Evolutionary conservation across 176 grass and related monocot species (phyloP), one percentile per base, ranked within the genome.

Genomic region (Microstegium vimineum): DNA sequence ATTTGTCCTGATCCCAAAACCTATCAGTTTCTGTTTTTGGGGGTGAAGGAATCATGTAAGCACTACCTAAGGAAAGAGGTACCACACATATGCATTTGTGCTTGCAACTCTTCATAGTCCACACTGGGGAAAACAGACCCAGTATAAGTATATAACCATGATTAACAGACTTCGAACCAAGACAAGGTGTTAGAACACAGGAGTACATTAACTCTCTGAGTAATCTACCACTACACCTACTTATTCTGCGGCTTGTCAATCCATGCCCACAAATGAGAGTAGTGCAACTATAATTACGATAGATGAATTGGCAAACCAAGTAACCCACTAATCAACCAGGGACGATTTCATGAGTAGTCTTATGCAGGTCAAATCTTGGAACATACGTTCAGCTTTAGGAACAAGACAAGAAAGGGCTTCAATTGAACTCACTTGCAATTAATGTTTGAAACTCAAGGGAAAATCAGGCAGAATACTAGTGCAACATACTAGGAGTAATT

Each of bases 161-260:
- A 79, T 78, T 66, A 64, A 62, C 57, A 83, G 63, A 88, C 6
- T 42, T 36, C 11, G 27, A 65, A 73, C 59, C 26, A 36, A 73
- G 28, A 12, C 35, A 3, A 78, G n/a, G 14, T 75, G 36, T 46
- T 16, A 46, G 12, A 75, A 81, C 18, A 75, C 9, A 22, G 27
- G 15, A 30, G n/a, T 12, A n/a, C 1, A 28, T 7, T 25, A 12
- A 26, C 56, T 60, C 49, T 54, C 18, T 36, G 7, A 66, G 11
- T 32, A 84, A 43, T 59, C 34, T 73, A 63, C 15, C n/a, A 72
- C 13, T 10, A 59, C 36, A 63, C 54, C 72, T 54, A 76, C 62
- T 81, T 43, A 46, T 33, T 52, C 25, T 20, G 37, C 1, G 32
- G 16, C 28, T 38, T 71, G 23, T 37, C 18, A 5, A 0, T 27